phyloP scores from a whole-genome alignment of 129 eudicot species.

The Ambrosia artemisiifolia region DNA sequence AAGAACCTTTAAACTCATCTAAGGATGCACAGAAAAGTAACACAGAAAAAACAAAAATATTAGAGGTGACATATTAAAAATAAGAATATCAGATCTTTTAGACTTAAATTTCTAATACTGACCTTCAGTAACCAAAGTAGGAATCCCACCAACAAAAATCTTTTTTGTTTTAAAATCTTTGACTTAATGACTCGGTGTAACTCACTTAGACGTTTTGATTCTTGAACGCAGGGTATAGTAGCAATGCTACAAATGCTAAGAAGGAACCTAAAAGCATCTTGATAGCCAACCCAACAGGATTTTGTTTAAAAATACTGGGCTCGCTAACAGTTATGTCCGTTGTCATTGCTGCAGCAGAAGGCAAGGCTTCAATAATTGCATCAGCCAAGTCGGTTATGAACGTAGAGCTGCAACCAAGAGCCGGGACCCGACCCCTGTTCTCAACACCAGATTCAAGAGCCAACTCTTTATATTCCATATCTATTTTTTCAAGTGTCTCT shows the following conservation, averaged over 20 bases:
- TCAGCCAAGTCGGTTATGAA: conserved; percentile 85
- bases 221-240: conserved; percentile 64
- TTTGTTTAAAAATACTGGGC: conserved; percentile 21
- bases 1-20: conserved; percentile 83
- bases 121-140: conserved; percentile 86
- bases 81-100: neutral
- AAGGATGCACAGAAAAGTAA: neutral
- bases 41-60: too few species aligned
- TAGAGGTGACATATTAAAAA: neutral
- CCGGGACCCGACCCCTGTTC: conserved; percentile 99
- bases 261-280: conserved; percentile 80
- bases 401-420: conserved; percentile 68
- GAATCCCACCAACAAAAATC: conserved; percentile 95
- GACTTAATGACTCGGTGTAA: neutral
- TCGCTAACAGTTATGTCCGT: conserved; percentile 27
- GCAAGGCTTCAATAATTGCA: conserved; percentile 95
- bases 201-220: conserved; percentile 32
- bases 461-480: conserved; percentile 84
- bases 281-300: conserved; percentile 44
- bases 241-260: conserved; percentile 67
- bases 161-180: conserved; percentile 89
- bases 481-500: conserved; percentile 95
- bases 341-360: conserved; percentile 71
- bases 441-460: conserved; percentile 86
- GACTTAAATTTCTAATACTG: neutral